Evolutionary conservation across 257 asterid species (phyloP), one percentile per base, ranked within the genome.

Genomic region (Fraxinus pennsylvanica): DNA sequence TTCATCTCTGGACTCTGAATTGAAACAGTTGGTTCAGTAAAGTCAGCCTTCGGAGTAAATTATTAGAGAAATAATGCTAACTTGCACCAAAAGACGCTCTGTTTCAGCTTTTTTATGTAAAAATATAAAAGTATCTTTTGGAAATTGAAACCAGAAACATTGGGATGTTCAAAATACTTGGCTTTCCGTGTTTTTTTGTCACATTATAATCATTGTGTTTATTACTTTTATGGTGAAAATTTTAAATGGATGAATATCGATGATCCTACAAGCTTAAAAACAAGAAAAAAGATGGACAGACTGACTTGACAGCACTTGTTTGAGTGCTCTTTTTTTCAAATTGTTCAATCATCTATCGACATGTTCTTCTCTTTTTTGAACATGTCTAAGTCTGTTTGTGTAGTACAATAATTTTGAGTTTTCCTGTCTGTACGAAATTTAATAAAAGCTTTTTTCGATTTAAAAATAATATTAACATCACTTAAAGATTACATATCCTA

Each of bases 101-200:
- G 30, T 12, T 22, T 59, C 47, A 61, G 71, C 71, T 54, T 80
- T 80, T 82, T 63, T 43, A 39, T 68, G 68, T 30, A 25, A 63
- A 63, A 59, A 59, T n/a, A 6, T 21, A 63, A 30, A 74, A 76
- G 89, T 81, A 86, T 83, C 76, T 81, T 84, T 86, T 70, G 89
- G 86, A 81, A 86, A 84, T 78, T 77, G 82, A 70, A 81, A 54
- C 73, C 65, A 22, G 39, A 3, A 66, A 72, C 82, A 75, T 69
- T 78, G 36, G 61, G 66, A 45, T 50, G 71, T 84, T 70, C 80
- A 61, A 82, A 81, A 72, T 65, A 78, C 78, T 69, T 79, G 7
- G 81, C 33, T 68, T 86, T 76, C 73, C 74, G 90, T 82, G 90
- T 72, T 8, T 19, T 74, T 75, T 82, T 86, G 85, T 86, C 90